Conservation (phyloP, 108 stramenopile species). For the Fragilaria crotonensis region DNA sequence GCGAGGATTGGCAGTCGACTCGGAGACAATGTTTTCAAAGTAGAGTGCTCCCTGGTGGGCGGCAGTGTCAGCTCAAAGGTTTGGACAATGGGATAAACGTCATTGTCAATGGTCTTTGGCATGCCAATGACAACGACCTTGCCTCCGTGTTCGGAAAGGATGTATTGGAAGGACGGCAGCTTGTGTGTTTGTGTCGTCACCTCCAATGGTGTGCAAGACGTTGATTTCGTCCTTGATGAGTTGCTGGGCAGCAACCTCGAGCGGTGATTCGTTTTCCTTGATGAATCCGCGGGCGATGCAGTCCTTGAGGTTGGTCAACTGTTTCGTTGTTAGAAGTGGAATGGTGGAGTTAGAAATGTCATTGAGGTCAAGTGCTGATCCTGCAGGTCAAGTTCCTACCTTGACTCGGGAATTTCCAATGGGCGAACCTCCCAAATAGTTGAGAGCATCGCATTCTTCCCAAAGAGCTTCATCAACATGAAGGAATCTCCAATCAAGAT, state of each 20-base stretch:
- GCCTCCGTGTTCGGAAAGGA: slow-evolving; percentile 71
- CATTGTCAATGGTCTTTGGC: too few relatives aligned
- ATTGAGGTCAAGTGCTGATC: too few relatives aligned
- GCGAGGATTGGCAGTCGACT: slow-evolving; percentile 79
- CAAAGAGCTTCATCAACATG: slow-evolving; percentile 47
- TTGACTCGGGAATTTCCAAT: slow-evolving; percentile 92
- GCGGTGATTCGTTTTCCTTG: slow-evolving; percentile 67
- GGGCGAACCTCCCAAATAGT: slow-evolving; percentile 78
- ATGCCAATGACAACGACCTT: slow-evolving; percentile 84
- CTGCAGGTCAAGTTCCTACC: too few relatives aligned
- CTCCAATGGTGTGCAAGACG: slow-evolving; percentile 89
- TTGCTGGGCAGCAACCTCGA: slow-evolving; percentile 79
- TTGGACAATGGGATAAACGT: slow-evolving; percentile 83
- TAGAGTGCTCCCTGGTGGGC: slow-evolving; percentile 78
- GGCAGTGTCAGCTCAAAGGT: slow-evolving; percentile 88
- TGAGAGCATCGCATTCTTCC: slow-evolving; percentile 46
- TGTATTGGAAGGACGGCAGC: slow-evolving; percentile 76
- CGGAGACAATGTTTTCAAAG: slow-evolving; percentile 80
- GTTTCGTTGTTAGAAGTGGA: slow-evolving; percentile 1
- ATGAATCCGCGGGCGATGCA: slow-evolving; percentile 77
- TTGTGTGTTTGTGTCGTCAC: slow-evolving; percentile 92
- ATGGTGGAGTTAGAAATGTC: too few relatives aligned
- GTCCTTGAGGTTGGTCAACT: slow-evolving; percentile 85
- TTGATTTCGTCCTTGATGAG: slow-evolving; percentile 70
- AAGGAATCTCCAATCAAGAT: slow-evolving; percentile 74